Evolutionary conservation across 805 yeast genomes (phyloP).

Genomic region (Candida dendrica): DNA sequence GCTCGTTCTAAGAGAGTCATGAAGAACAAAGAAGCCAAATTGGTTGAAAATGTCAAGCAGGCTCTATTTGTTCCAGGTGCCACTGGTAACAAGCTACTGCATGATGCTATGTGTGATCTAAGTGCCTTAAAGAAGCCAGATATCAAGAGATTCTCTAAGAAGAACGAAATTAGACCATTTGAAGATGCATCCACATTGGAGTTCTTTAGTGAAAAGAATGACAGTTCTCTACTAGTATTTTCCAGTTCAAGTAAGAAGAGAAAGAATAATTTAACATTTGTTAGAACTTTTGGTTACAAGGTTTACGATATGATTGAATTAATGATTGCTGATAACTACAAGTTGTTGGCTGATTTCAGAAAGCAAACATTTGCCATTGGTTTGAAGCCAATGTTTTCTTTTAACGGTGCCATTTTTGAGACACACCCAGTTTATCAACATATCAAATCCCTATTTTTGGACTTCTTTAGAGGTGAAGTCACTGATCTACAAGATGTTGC

Average conservation of each 20-base stretch:
- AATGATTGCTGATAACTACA: constrained; percentile 58
- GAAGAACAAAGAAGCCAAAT: constrained; percentile 80
- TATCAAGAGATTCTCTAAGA: constrained; percentile 78
- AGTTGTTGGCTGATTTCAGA: constrained; percentile 73
- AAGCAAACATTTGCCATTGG: constrained; percentile 80
- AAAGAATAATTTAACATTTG: constrained; percentile 83
- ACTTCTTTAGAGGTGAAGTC: constrained; percentile 82
- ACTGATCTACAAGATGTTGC: constrained; percentile 86
- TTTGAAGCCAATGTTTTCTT: constrained; percentile 87
- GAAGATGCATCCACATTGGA: constrained; percentile 83
- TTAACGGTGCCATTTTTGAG: constrained; percentile 90
- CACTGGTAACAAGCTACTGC: constrained; percentile 69
- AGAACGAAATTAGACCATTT: constrained; percentile 86
- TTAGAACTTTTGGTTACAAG: constrained; percentile 84
- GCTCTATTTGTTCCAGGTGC: constrained; percentile 91
- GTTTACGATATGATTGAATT: constrained; percentile 93
- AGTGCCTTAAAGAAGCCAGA: constrained; percentile 88
- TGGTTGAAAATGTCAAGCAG: constrained; percentile 81
- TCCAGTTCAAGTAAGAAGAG: constrained; percentile 82
- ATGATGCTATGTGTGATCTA: constrained; percentile 84
- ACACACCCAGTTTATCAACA: constrained; percentile 81
- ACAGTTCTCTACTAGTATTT: constrained; percentile 75
- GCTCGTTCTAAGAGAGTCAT: constrained; percentile 94
- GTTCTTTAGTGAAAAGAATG: constrained; percentile 93
- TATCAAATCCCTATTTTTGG: constrained; percentile 80